Base-by-base conservation (phyloP, 495 filamentous ascomycete species). In the Oidiodendron maius region DNA sequence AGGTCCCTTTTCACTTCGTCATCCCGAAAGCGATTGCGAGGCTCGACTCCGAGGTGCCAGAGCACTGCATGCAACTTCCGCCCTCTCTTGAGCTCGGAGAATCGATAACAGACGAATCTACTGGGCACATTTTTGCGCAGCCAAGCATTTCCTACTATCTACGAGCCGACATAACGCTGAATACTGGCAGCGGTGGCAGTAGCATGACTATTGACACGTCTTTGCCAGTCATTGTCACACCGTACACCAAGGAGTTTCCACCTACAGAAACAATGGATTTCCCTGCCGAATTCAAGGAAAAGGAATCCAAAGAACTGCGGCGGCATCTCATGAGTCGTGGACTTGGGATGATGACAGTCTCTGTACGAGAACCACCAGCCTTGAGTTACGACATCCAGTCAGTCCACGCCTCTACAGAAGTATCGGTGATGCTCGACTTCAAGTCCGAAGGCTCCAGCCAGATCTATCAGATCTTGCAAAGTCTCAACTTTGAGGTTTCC, bases 191-290 rank as follows among this genome's bases (percentile, higher is more conserved):
- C 13, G 4, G 17, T 17, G 4, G 16, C n/a, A 28, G 15, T 17
- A 12, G 17, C 24, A 35, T n/a, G 43, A 28, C 25, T 28, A n/a
- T 35, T 5, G 43, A 46, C 15, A 36, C 16, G 13, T 46, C 26
- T 34, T 21, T 23, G 3, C 26, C 43, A 1, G 18, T 46, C 12
- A 46, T 21, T n/a, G 2, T 46, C 12, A 28, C 32, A 26, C 43
- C 43, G n/a, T 35, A 46, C 15, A 46, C 43, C 32, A 26, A 46
- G 20, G 43, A 46, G 13, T 28, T 46, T 17, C 43, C 43, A n/a
- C 43, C 43, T 13, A 46, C 43, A 18, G 43, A 46, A 34, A 46
- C 15, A 18, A 28, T 32, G 6, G 43, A 46, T 36, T 46, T 46
- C 32, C 43, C 43, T 17, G 15, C 15, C 17, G 43, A 46, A 26